Conservation (phyloP, 176 grass and related monocot species). For the Triticum turgidum region DNA sequence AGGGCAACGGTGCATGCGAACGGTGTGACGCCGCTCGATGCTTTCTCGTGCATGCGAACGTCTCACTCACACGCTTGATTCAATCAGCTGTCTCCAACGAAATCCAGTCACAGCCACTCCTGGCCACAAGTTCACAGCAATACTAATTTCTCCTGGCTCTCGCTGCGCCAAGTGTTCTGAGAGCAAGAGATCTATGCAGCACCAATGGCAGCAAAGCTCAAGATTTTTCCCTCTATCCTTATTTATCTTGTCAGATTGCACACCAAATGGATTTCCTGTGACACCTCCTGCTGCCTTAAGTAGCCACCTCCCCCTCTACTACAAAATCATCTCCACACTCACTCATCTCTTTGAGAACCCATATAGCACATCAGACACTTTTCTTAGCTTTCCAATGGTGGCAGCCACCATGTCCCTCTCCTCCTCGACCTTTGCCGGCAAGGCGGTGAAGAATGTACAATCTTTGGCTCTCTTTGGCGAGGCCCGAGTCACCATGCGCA, state of each 20-base stretch:
- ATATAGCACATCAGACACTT: neutral
- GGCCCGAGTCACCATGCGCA: neutral
- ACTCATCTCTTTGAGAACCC: neutral
- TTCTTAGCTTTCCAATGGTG: neutral
- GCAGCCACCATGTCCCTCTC: neutral
- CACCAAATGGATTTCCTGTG: neutral
- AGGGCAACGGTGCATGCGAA: no score
- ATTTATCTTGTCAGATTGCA: neutral
- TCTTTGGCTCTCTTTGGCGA: neutral
- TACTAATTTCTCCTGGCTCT: neutral
- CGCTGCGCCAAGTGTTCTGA: neutral
- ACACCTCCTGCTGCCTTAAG: neutral
- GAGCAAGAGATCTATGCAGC: neutral
- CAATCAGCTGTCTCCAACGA: neutral
- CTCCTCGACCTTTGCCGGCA: neutral
- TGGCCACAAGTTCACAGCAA: neutral
- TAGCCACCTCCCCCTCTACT: neutral
- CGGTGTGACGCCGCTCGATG: no score
- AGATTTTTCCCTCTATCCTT: slow-evolving; percentile 1
- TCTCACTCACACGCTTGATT: neutral
- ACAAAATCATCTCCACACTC: neutral
- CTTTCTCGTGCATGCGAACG: neutral
- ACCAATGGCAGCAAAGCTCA: neutral
- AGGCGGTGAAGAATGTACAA: neutral
- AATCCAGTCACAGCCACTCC: neutral